phyloP scores from a whole-genome alignment of 2,329 filamentous ascomycete genomes.

The Fusarium napiforme region DNA sequence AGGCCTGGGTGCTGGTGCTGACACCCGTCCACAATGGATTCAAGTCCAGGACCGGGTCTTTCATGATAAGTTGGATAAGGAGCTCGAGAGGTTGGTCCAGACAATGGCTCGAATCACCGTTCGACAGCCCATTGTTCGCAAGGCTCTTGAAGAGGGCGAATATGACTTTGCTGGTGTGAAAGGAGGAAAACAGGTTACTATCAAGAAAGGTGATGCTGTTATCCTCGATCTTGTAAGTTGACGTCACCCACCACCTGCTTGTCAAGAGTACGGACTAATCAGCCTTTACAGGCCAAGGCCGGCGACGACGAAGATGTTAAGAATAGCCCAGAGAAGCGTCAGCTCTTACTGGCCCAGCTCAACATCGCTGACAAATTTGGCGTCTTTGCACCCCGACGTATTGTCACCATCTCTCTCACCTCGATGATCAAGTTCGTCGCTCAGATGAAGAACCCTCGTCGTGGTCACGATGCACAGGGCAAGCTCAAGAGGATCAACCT shows the following conservation, averaged over 20 bases:
- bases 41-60: neutral
- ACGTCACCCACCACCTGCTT: neutral
- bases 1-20: accelerated
- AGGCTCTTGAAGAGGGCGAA: accelerated
- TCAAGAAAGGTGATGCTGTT: neutral
- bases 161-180: neutral
- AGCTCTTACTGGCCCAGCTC: neutral
- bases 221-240: neutral
- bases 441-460: slow-evolving; percentile 37
- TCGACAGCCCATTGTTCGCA: neutral
- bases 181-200: neutral
- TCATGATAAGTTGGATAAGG: neutral
- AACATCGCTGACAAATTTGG: slow-evolving; percentile 5
- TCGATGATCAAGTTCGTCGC: slow-evolving; percentile 38
- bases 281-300: neutral
- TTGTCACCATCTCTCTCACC: neutral
- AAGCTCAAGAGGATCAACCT: slow-evolving; percentile 31
- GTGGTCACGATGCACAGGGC: slow-evolving; percentile 38
- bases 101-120: neutral
- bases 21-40: neutral
- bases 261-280: neutral
- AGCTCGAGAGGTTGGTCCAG: neutral
- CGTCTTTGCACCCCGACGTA: neutral
- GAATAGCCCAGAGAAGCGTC: neutral
- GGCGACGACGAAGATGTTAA: neutral